Conservation (phyloP, 495 filamentous ascomycete genomes). For the Choiromyces venosus region DNA sequence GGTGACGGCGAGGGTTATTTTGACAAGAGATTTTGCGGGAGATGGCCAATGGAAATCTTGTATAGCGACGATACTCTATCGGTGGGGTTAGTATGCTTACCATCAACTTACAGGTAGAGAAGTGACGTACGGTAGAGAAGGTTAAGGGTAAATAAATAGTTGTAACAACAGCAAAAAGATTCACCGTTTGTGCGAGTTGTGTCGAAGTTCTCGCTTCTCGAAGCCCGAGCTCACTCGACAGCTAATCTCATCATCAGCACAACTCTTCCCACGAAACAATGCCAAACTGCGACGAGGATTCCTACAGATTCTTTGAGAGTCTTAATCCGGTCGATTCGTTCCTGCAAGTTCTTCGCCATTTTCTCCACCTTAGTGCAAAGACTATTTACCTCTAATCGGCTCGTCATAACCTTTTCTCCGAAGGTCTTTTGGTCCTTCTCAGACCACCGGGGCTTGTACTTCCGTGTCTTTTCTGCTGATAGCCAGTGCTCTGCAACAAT, state of each 20-base stretch:
- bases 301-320: conserved; percentile 4
- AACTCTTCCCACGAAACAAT: background rate
- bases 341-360: background rate
- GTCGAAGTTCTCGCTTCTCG: conserved; percentile 3
- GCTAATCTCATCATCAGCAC: background rate
- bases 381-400: background rate
- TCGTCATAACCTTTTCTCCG: background rate
- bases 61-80: background rate
- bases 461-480: background rate
- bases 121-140: background rate
- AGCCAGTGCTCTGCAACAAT: background rate
- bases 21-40: background rate
- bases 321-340: background rate
- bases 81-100: background rate
- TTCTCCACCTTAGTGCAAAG: background rate
- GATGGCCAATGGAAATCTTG: background rate
- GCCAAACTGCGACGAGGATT: background rate
- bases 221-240: background rate
- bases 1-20: background rate
- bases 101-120: background rate
- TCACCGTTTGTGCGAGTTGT: background rate
- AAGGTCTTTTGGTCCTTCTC: background rate
- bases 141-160: background rate
- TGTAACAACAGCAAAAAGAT: conserved; percentile 2
- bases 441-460: background rate